Percentiles rank a stretch among this genome's conserved stretches.
These are phyloP conservation scores for Eucalyptus polybractea DNA, from an alignment of 345 rosid genomes.

Conservation along the genomic window DNA sequence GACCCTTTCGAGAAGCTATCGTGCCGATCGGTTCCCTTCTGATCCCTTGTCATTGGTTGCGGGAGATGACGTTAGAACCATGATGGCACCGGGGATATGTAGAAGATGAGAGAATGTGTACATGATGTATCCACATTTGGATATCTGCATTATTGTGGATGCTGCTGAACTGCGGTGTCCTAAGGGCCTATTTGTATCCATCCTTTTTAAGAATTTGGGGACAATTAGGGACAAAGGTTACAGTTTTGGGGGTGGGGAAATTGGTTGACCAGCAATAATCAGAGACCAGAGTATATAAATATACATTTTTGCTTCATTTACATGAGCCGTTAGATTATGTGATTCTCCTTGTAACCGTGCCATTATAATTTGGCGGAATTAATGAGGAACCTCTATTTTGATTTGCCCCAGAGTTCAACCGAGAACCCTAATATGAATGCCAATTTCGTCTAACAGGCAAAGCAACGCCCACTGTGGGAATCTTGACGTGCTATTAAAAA, in stretches of 20 bases:
- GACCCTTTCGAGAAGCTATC: background rate
- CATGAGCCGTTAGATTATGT: background rate
- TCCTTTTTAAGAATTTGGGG: background rate
- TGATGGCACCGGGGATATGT: background rate
- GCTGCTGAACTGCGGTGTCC: background rate
- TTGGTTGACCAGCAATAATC: background rate
- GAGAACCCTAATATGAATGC: background rate
- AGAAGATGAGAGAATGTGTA: background rate
- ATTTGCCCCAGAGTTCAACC: background rate
- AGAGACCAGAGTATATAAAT: background rate
- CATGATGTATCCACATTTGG: background rate
- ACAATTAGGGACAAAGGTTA: background rate
- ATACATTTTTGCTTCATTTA: background rate
- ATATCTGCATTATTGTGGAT: background rate
- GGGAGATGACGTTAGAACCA: background rate
- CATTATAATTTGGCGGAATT: background rate
- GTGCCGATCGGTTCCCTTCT: background rate
- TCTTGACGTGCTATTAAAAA: background rate
- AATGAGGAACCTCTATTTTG: background rate
- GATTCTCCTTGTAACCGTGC: background rate
- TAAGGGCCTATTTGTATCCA: background rate
- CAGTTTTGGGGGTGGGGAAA: background rate
- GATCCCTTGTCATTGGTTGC: background rate
- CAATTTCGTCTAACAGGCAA: background rate
- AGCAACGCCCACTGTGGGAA: background rate